phyloP scores from a whole-genome alignment of 129 eudicot genomes.

The Pseudognaphalium luteoalbum region DNA sequence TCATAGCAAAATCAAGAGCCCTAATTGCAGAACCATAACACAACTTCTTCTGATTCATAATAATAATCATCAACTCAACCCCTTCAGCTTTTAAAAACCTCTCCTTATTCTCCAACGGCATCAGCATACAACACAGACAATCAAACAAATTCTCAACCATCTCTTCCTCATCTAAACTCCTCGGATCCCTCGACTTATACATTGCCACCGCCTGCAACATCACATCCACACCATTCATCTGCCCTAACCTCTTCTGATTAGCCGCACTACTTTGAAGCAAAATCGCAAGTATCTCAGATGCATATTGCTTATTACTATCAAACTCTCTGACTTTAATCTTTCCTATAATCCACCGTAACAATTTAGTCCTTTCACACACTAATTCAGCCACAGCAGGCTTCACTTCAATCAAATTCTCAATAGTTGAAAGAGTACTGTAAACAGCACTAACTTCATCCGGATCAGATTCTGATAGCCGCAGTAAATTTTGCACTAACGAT shows the following conservation, averaged over 20 bases:
- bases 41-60: conserved; percentile 94
- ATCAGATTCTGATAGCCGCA: conserved; percentile 61
- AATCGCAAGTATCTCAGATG: conserved; percentile 89
- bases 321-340: conserved; percentile 85
- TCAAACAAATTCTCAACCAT: conserved; percentile 98
- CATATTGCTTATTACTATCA: conserved; percentile 94
- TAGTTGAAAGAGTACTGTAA: conserved; percentile 61
- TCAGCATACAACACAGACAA: conserved; percentile 90
- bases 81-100: conserved; percentile 95
- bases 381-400: conserved; percentile 82
- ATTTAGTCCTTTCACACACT: conserved; percentile 87
- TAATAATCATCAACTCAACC: conserved; percentile 93
- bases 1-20: conserved; percentile 95
- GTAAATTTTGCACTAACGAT: conserved; percentile 67
- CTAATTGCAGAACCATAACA: conserved; percentile 90
- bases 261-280: conserved; percentile 79
- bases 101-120: conserved; percentile 99
- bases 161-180: conserved; percentile 92
- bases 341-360: conserved; percentile 83
- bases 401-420: conserved; percentile 89
- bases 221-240: conserved; percentile 92
- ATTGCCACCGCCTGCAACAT: conserved; percentile 93
- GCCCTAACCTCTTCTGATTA: conserved; percentile 91
- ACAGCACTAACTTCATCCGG: conserved; percentile 76
- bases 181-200: conserved; percentile 89